Percentiles rank a stretch among this genome's conserved stretches.
Evolutionary conservation across 1,139 yeast genomes (phyloP).

Genomic region (Suhomyces ambrosiae): DNA sequence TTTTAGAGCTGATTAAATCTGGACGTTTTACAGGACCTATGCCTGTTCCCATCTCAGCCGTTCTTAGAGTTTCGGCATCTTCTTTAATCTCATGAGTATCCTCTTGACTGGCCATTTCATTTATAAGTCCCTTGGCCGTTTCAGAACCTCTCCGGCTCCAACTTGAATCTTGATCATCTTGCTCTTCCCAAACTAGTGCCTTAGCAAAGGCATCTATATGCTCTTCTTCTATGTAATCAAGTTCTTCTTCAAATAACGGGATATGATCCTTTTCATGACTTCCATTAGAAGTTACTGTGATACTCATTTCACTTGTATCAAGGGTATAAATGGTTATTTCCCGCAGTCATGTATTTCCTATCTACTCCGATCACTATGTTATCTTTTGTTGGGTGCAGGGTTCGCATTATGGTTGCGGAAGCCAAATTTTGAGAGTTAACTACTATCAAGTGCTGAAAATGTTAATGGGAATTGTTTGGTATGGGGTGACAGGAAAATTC

Average conservation of each 20-base stretch:
- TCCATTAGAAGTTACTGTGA: neutral
- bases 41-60: conserved; percentile 2
- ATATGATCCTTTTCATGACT: neutral
- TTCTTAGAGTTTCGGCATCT: conserved; percentile 5
- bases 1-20: conserved; percentile 54
- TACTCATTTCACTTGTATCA: too few species aligned
- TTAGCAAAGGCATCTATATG: conserved; percentile 45
- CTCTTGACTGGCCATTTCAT: conserved; percentile 6
- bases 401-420: neutral
- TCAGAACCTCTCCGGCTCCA: conserved; percentile 2
- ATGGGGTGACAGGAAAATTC: neutral
- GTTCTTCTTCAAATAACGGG: conserved; percentile 31
- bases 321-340: too few species aligned
- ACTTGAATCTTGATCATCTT: conserved; percentile 17
- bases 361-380: neutral
- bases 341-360: conserved; percentile 1
- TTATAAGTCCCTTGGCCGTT: conserved; percentile 3
- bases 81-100: conserved; percentile 7
- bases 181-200: conserved; percentile 44
- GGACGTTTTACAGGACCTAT: conserved; percentile 17
- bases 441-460: too few species aligned
- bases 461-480: too few species aligned
- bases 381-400: neutral
- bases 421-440: too few species aligned
- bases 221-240: conserved; percentile 38